These are phyloP conservation scores for Solanum bulbocastanum DNA, from an alignment of 257 asterid genomes.

Conservation along the genomic window DNA sequence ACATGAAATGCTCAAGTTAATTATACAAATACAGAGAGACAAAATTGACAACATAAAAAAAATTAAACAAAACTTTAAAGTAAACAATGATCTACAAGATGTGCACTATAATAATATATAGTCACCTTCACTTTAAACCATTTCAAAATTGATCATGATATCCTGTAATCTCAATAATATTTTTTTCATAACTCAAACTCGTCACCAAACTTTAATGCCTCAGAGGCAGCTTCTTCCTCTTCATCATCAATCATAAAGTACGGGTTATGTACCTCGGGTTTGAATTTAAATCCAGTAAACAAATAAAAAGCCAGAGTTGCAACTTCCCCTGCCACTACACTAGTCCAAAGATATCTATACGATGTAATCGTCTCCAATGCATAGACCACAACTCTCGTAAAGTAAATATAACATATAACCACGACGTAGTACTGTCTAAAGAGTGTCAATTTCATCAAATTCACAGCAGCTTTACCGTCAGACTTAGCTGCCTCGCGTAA, in stretches of 20 bases:
- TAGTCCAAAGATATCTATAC: slow-evolving; percentile 74
- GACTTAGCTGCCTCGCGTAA: slow-evolving; percentile 78
- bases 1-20: not conserved
- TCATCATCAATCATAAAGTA: slow-evolving; percentile 75
- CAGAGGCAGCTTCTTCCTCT: slow-evolving; percentile 85
- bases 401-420: slow-evolving; percentile 79
- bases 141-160: not conserved
- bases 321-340: slow-evolving; percentile 69
- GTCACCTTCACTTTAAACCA: not conserved
- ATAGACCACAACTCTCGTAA: slow-evolving; percentile 80
- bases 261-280: slow-evolving; percentile 79
- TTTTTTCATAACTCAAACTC: slow-evolving; percentile 66
- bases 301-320: slow-evolving; percentile 68
- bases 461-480: slow-evolving; percentile 88
- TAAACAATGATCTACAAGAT: not conserved
- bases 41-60: not conserved
- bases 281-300: slow-evolving; percentile 69
- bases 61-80: not conserved
- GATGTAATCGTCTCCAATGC: slow-evolving; percentile 78
- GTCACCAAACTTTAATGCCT: slow-evolving; percentile 78
- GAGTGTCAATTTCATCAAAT: slow-evolving; percentile 75
- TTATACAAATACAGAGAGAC: not conserved
- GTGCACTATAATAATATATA: not conserved
- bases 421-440: slow-evolving; percentile 77
- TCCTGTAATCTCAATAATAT: not conserved